Base-by-base conservation (phyloP, 2,329 filamentous ascomycete species). In the Fonsecaea nubica region DNA sequence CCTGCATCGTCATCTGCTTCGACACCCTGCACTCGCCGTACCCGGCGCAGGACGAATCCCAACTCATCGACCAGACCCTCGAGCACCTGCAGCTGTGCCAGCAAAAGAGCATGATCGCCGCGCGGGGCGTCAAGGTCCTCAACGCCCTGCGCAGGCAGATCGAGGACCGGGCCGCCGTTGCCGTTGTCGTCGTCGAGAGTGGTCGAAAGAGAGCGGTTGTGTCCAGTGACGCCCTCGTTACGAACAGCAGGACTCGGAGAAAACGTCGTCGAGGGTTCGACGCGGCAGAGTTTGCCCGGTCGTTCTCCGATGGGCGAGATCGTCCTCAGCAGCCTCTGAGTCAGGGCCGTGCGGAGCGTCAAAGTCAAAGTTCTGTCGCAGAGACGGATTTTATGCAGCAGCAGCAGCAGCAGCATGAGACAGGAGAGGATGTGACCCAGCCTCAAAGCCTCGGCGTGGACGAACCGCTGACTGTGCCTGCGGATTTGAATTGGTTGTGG, bases 1-100 rank as follows among this genome's bases (percentile, higher is more conserved):
- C 79, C 4, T 69, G 75, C 60, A 80, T 80, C 3, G 76, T 78
- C 1, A 68, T 80, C 13, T 74, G 74, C 38, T 72, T 80, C 8
- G 78, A 80, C 58, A 68, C 74, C 4, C 73, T 77, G 21, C 76
- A 79, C 76, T 53, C 76, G 77, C 64, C 74, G 73, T 10, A 58
- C 63, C 8, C 50, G 13, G 40, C 8, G 12, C 45, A 52, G 21
- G 42, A 57, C 13, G 62, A 66, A 21, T 56, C 57, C n/a, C 55
- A 69, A 18, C 57, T 69, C 3, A 59, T 67, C 10, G 52, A 54
- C 30, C 56, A 67, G 38, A 65, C 61, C n/a, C 50, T 66, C n/a
- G 58, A 65, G 25, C 42, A 58, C 25, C 62, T 69, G 21, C 52
- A 59, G 33, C 18, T 55, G 18, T 55, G 61, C 38, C 57, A 59